Evolutionary conservation across 192 early-diverging fungal genomes (phyloP), one percentile per base, ranked within the genome.

Genomic region (Thamnidium elegans): DNA sequence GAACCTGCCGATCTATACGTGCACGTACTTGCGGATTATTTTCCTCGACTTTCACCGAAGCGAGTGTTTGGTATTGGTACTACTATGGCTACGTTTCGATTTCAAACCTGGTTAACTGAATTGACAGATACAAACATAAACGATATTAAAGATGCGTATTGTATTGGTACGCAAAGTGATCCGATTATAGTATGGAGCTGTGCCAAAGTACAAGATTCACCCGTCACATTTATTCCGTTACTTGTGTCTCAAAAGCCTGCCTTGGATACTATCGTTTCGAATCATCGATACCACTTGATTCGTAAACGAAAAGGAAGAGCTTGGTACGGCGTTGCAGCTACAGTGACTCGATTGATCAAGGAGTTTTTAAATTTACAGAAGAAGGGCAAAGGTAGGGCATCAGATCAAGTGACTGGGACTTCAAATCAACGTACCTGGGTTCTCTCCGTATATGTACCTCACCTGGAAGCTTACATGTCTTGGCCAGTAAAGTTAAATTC

Each of bases 51-150:
- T 20, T 59, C 58, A 43, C 43, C 39, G 42, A 11, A 43, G 19
- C 19, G 21, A 30, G 39, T 59, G 9, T 59, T 59, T 43, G 58
- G 58, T 20, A 59, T 45, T 21, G 58, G 58, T 44, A 59, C 36
- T 3, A 26, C 58, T 10, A 6, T 59, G 19, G 1, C 58, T 3
- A 59, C 58, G 21, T 23, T 45, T 14, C 32, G 43, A 21, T 59
- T 59, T 20, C 32, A 42, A 21, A 23, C 58, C 2, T 59, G 58
- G 58, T 21, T 59, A 7, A 7, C 58, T 7, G 17, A 59, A 19
- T 19, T 59, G 21, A 44, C 39, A 9, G 10, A 43, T 1, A 13
- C 17, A 6, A 45, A 8, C 4, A 7, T 15, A 17, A 9, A 48
- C 13, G 39, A 21, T 5, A 23, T 59, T 20, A 43, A 17, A 23